Base-by-base conservation (phyloP, 2,329 filamentous ascomycete species). In the Metarhizium sp. region DNA sequence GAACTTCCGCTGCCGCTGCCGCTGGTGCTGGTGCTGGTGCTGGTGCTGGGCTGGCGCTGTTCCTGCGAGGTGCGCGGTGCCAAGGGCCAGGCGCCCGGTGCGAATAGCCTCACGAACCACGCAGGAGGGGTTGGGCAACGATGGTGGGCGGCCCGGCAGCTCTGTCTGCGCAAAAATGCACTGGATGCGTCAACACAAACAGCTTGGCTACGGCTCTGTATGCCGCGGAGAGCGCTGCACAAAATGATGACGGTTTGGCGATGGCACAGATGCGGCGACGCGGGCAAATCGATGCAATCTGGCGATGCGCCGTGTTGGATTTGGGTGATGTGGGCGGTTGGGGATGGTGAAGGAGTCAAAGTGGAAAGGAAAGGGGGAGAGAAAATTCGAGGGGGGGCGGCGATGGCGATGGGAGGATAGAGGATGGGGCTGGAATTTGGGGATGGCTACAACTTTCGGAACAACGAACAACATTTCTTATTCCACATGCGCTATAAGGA, bases 251-350 rank as follows among this genome's bases (percentile, higher is more conserved):
- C 56, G 50, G 60, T 73, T 70, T 71, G 59, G 58, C 56, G 69
- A 73, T 73, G 68, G 59, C 61, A 65, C 59, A 55, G 66, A 63
- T 63, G 61, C 54, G 53, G 61, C 60, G 66, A 67, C 55, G 63
- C 68, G 67, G 68, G 60, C 61, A 63, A 67, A 71, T 71, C 66
- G 74, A 78, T 78, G 75, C 60, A 65, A 61, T 62, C 38, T 49
- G 61, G 55, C 55, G 52, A 58, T 49, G 57, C 51, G 58, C 65
- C 62, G 68, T 55, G 57, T 58, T 59, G 54, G 52, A 55, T 61
- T 64, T 64, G 58, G 64, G 67, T 63, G 62, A 62, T 64, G 64
- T 64, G 63, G 67, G 64, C 64, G 66, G 65, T 68, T 71, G 69
- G 66, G 60, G 66, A 60, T 65, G 63, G 61, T 60, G 61, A 66